A percentile compares a stretch with the other conserved stretches of the same genome.
Conservation (phyloP, 345 rosid genomes). For the Nephelium lappaceum region DNA sequence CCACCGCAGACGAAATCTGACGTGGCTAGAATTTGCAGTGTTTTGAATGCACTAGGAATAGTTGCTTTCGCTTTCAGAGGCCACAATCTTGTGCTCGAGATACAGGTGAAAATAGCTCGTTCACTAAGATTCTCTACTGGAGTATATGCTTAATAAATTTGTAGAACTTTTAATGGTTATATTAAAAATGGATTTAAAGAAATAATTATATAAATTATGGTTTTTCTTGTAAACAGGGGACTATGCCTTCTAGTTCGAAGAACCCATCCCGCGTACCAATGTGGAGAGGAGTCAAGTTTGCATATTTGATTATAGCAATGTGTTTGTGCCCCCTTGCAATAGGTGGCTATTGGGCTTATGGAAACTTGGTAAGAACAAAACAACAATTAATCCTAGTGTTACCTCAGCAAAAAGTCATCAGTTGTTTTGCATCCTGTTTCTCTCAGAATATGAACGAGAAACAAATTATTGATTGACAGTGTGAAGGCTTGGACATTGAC, state of each 20-base stretch:
- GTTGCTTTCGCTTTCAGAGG: conserved; percentile 68
- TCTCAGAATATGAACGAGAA: not conserved
- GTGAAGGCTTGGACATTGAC: not conserved
- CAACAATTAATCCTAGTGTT: not conserved
- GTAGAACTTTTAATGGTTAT: not conserved
- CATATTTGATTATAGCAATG: conserved; percentile 47
- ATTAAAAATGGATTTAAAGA: not conserved
- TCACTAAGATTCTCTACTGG: too few species aligned
- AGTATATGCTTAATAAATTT: too few species aligned
- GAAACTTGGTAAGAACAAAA: conserved; percentile 41
- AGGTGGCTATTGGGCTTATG: conserved; percentile 59
- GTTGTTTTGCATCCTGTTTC: not conserved
- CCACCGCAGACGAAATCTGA: conserved; percentile 26
- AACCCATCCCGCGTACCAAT: conserved; percentile 52
- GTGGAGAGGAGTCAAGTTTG: conserved; percentile 66
- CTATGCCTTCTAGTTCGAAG: conserved; percentile 58
- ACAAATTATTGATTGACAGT: not conserved
- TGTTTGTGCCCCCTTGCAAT: conserved; percentile 63
- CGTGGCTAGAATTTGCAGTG: conserved; percentile 21
- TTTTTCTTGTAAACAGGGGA: conserved; percentile 41
- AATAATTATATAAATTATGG: not conserved
- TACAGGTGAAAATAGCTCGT: conserved; percentile 44
- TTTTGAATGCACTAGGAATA: conserved; percentile 53
- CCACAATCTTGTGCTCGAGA: conserved; percentile 64
- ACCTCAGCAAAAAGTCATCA: too few species aligned